phyloP scores from a whole-genome alignment of 2,329 filamentous ascomycete species.

The Colletotrichum tropicale region DNA sequence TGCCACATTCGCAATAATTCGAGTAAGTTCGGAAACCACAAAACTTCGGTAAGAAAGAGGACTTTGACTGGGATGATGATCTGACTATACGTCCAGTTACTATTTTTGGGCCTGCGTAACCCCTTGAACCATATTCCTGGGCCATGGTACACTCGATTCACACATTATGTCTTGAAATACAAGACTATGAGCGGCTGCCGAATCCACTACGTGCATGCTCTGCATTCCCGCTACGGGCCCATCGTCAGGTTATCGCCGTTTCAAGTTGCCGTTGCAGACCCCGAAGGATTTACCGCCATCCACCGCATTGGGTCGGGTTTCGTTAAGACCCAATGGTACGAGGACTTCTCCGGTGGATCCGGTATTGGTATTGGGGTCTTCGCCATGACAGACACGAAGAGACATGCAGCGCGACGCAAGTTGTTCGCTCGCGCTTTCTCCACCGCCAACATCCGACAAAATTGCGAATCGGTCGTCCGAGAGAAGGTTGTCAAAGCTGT shows the following conservation, averaged over 20 bases:
- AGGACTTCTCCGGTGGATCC: background rate
- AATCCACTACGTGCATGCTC: background rate
- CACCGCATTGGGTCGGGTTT: background rate
- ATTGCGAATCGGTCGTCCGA: slow-evolving; percentile 35
- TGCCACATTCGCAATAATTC: background rate
- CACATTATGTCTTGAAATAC: background rate
- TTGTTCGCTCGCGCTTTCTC: slow-evolving; percentile 45
- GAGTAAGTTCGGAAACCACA: background rate
- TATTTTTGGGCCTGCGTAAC: background rate
- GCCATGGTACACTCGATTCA: background rate
- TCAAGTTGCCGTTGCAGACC: background rate
- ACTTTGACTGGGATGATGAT: rapidly evolving
- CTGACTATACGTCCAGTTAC: background rate
- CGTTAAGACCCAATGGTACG: background rate
- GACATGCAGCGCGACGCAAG: slow-evolving; percentile 28
- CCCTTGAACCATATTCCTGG: background rate
- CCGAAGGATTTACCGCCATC: background rate
- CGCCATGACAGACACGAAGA: background rate
- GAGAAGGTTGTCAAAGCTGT: slow-evolving; percentile 42
- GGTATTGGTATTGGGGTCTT: background rate
- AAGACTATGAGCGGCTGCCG: background rate
- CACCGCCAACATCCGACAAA: slow-evolving; percentile 35
- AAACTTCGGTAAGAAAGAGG: rapidly evolving
- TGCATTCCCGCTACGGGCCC: background rate
- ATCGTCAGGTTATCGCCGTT: background rate